phyloP scores from a whole-genome alignment of 2,329 filamentous ascomycete genomes.

The Periconia sp. region DNA sequence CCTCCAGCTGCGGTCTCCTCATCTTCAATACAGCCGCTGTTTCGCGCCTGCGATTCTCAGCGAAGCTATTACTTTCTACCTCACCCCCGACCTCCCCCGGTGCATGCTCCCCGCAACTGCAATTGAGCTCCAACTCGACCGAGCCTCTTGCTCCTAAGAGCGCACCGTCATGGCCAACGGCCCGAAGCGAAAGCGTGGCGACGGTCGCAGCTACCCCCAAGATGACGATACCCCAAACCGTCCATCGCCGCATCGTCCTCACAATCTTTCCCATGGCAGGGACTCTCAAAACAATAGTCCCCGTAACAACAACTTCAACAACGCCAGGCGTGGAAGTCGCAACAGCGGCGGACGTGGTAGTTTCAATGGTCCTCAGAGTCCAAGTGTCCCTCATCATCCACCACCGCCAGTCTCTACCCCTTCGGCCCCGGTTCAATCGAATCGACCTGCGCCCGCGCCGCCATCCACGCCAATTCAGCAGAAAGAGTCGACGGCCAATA shows the following conservation, averaged over 20 bases:
- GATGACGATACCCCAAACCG: conserved; percentile 44
- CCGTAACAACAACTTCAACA: conserved; percentile 33
- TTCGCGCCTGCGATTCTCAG: background rate
- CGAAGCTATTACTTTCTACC: background rate
- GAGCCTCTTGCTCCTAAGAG: conserved; percentile 31
- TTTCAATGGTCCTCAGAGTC: conserved; percentile 34
- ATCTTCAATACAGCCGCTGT: background rate
- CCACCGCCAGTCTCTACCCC: conserved; percentile 37
- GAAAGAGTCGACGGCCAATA: conserved; percentile 7
- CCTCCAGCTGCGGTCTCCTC: conserved; percentile 6
- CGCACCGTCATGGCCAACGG: conserved; percentile 53
- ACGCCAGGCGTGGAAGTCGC: conserved; percentile 31
- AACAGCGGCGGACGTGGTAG: conserved; percentile 29
- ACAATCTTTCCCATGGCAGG: conserved; percentile 53
- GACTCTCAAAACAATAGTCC: conserved; percentile 44
- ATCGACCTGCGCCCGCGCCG: conserved; percentile 19
- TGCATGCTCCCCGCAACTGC: conserved; percentile 33
- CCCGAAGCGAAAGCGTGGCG: conserved; percentile 60
- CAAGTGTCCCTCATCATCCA: conserved; percentile 29
- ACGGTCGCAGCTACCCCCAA: conserved; percentile 46
- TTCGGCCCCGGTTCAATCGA: conserved; percentile 17
- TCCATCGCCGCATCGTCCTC: conserved; percentile 55
- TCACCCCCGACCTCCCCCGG: conserved; percentile 8
- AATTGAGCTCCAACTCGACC: conserved; percentile 20
- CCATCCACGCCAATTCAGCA: conserved; percentile 16